Evolutionary conservation across 73 alveolate genomes (phyloP).

Genomic region (Tetrahymena borealis): DNA sequence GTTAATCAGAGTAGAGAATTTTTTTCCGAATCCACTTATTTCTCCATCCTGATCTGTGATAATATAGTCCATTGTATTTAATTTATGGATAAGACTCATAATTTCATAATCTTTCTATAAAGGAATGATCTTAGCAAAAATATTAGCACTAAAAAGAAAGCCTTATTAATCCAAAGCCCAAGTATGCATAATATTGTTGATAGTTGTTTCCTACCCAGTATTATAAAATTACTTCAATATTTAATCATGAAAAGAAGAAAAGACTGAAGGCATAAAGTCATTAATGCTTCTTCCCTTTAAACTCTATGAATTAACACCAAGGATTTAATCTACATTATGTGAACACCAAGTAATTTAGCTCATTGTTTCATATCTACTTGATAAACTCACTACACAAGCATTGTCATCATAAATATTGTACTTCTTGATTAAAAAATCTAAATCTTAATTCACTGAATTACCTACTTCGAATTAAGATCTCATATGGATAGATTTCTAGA

Average conservation of each 20-base stretch:
- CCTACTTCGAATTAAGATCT: constrained; percentile 19
- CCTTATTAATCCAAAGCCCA: constrained; percentile 35
- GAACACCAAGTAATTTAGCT: constrained; percentile 31
- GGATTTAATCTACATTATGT: constrained; percentile 14
- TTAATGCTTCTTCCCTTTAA: constrained; percentile 7
- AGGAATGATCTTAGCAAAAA: constrained; percentile 24
- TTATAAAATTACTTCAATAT: constrained; percentile 15
- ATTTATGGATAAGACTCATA: constrained; percentile 17
- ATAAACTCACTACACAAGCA: constrained; percentile 21
- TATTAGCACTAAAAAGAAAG: constrained; percentile 20
- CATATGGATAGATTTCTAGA: constrained; percentile 16
- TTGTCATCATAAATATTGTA: constrained; percentile 21
- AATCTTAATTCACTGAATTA: constrained; percentile 27
- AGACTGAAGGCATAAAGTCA: constrained; percentile 29
- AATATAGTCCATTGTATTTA: constrained; percentile 24
- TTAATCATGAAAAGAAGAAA: not conserved
- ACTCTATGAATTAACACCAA: constrained; percentile 16
- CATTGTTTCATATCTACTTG: constrained; percentile 4
- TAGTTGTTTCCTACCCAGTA: not conserved
- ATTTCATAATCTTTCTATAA: constrained; percentile 16
- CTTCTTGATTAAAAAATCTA: constrained; percentile 8
- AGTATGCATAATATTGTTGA: constrained; percentile 20
- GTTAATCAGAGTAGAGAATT: constrained; percentile 2
- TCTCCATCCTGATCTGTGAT: constrained; percentile 31
- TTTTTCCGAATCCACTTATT: constrained; percentile 24